These are phyloP conservation scores for Bondarzewia mesenterica DNA, from an alignment of 1,284 basidiomycete genomes.

Conservation along the genomic window DNA sequence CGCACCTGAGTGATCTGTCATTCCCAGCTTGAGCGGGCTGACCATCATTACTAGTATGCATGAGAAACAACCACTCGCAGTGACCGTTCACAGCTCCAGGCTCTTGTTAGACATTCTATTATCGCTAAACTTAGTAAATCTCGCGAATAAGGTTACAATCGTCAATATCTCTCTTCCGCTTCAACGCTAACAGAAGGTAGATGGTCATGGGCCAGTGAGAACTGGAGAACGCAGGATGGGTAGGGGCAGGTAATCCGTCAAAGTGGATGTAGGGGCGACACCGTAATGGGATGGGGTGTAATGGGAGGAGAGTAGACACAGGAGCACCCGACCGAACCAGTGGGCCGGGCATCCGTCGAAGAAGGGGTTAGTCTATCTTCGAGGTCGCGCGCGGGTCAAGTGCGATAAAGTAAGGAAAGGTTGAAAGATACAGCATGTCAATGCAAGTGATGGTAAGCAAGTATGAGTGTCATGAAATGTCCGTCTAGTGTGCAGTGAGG, in stretches of 20 bases:
- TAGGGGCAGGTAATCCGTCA: not conserved
- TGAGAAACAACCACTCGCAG: no score
- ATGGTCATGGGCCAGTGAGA: not conserved
- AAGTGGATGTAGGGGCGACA: no score
- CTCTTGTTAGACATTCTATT: not conserved
- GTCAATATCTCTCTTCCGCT: not conserved
- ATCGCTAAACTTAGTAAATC: not conserved
- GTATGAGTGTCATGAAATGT: not conserved
- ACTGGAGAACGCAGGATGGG: not conserved
- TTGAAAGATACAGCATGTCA: not conserved
- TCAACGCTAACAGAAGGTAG: not conserved
- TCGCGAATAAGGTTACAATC: constrained; percentile 1
- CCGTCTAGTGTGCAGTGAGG: constrained; percentile 1
- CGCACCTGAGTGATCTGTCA: no score
- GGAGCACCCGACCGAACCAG: no score
- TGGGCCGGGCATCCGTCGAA: not conserved
- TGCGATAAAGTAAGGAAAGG: not conserved
- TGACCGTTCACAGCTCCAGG: no score
- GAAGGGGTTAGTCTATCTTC: not conserved
- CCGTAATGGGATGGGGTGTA: no score
- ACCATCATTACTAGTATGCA: no score
- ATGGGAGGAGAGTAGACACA: no score
- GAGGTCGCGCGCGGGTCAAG: not conserved
- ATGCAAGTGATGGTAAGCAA: not conserved
- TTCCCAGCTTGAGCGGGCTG: no score